phyloP scores from a whole-genome alignment of 805 yeast genomes.

The Cyberlindnera mrakii region DNA sequence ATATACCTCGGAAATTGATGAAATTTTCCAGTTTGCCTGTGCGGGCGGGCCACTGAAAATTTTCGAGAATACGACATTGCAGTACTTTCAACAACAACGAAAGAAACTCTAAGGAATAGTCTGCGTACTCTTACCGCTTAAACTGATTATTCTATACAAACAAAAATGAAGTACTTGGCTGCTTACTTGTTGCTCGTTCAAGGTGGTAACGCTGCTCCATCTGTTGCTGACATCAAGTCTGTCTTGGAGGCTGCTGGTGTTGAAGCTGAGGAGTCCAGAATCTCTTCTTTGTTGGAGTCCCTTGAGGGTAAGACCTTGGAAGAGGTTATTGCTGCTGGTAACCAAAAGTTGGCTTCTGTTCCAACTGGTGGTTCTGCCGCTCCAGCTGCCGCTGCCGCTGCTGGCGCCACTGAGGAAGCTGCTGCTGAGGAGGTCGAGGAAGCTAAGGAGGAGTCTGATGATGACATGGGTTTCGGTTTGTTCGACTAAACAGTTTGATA shows the following conservation, averaged over 20 bases:
- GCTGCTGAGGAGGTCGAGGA: constrained; percentile 51
- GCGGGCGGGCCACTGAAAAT: constrained; percentile 9
- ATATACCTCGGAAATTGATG: neutral
- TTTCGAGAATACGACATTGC: constrained; percentile 5
- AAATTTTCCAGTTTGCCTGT: neutral
- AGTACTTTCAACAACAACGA: neutral
- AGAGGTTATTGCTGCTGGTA: constrained; percentile 76
- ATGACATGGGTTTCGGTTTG: constrained; percentile 93
- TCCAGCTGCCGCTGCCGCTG: constrained; percentile 48
- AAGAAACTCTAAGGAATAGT: constrained; percentile 58
- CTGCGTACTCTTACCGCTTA: constrained; percentile 60
- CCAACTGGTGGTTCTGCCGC: constrained; percentile 78
- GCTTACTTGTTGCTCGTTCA: constrained; percentile 86
- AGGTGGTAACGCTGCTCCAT: constrained; percentile 81
- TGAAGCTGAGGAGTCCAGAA: constrained; percentile 75
- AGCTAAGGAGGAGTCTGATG: constrained; percentile 48
- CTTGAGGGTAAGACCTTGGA: constrained; percentile 69
- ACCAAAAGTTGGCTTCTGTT: constrained; percentile 72
- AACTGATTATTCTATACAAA: constrained; percentile 60
- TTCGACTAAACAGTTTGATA: constrained; percentile 55
- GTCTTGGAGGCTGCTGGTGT: constrained; percentile 72
- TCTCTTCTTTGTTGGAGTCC: constrained; percentile 64
- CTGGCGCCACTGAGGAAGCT: constrained; percentile 47
- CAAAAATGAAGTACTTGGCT: constrained; percentile 75
- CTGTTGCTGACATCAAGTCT: constrained; percentile 68